Conservation (phyloP, 345 rosid species). For the Fremontodendron californicum region DNA sequence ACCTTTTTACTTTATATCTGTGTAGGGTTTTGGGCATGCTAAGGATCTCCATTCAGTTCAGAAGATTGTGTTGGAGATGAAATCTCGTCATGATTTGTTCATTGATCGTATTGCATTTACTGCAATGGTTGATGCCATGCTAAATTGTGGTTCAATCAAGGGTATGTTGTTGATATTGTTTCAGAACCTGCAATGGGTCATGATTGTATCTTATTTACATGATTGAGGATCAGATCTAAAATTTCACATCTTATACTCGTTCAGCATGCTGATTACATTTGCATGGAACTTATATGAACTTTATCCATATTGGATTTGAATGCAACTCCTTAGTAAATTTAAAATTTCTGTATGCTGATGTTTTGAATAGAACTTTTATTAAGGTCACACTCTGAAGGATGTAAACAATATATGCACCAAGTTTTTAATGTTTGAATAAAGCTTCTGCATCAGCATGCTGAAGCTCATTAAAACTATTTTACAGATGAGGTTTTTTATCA, state of each 20-base stretch:
- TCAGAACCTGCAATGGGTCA: not conserved
- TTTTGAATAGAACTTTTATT: not conserved
- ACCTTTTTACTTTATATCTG: not conserved
- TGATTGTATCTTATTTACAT: not conserved
- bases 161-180: constrained; percentile 35
- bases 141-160: constrained; percentile 51
- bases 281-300: not conserved
- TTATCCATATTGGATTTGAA: not conserved
- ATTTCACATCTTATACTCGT: constrained; percentile 1
- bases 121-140: constrained; percentile 59
- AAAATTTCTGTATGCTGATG: not conserved
- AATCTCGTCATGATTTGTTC: constrained; percentile 36
- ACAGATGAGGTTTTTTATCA: not conserved
- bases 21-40: constrained; percentile 56
- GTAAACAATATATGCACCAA: not conserved
- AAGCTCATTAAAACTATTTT: not conserved
- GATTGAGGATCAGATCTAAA: not conserved
- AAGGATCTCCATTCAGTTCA: constrained; percentile 49
- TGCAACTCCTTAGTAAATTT: not conserved
- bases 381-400: not conserved
- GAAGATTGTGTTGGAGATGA: constrained; percentile 51
- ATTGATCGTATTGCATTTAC: constrained; percentile 67
- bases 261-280: not conserved
- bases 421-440: not conserved
- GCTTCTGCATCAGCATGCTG: not conserved